phyloP scores from a whole-genome alignment of 2,329 filamentous ascomycete genomes.

The Cryoendolithus antarcticus region DNA sequence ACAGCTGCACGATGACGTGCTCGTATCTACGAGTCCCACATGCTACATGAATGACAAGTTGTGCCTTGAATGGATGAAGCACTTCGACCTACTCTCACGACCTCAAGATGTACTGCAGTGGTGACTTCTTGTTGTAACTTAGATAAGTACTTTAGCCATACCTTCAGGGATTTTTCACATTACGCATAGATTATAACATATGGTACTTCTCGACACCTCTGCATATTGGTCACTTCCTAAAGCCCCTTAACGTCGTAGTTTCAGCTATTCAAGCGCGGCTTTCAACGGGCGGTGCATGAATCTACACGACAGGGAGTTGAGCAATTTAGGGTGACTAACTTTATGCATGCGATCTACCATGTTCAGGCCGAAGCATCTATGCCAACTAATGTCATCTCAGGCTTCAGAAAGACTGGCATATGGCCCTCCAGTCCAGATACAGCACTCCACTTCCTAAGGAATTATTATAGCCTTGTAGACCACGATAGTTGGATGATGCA shows the following conservation, averaged over 20 bases:
- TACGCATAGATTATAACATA: slow-evolving; percentile 3
- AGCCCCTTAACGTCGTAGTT: slow-evolving; percentile 9
- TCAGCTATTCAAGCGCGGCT: slow-evolving; percentile 12
- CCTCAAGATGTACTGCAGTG: background rate
- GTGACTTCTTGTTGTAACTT: slow-evolving; percentile 5
- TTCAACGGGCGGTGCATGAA: slow-evolving; percentile 7
- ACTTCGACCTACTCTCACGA: slow-evolving; percentile 5
- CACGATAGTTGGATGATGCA: no score
- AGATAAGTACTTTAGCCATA: slow-evolving; percentile 4
- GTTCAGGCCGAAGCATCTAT: slow-evolving; percentile 2
- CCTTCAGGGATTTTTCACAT: slow-evolving; percentile 5
- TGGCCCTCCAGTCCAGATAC: background rate
- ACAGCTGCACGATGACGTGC: background rate
- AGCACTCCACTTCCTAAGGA: no score
- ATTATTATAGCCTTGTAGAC: no score
- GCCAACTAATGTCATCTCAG: slow-evolving; percentile 6
- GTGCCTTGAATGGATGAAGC: slow-evolving; percentile 3
- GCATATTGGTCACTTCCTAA: slow-evolving; percentile 5
- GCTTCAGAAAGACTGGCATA: slow-evolving; percentile 6
- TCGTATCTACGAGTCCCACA: slow-evolving; percentile 1
- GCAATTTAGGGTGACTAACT: slow-evolving; percentile 8
- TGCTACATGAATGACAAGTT: slow-evolving; percentile 7
- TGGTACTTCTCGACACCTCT: slow-evolving; percentile 4
- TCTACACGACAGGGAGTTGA: slow-evolving; percentile 5
- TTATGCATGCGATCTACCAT: background rate